Percentiles rank a stretch among this genome's conserved stretches.
phyloP scores from a whole-genome alignment of 345 rosid genomes.

The Dipteronia sinensis region DNA sequence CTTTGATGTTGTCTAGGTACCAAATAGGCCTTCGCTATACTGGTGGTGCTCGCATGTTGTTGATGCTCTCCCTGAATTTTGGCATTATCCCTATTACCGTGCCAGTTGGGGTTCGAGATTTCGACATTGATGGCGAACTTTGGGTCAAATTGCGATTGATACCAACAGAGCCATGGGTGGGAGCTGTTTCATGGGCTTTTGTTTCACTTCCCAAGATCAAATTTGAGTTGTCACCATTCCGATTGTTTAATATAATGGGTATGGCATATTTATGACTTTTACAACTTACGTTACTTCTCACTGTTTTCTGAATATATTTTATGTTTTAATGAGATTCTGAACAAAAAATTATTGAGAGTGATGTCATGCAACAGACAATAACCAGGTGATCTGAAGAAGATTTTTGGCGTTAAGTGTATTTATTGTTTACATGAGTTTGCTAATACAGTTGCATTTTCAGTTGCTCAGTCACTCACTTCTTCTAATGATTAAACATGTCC shows the following conservation, averaged over 20 bases:
- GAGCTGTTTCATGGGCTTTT: conserved; percentile 95
- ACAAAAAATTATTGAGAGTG: background rate
- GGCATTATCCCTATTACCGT: conserved; percentile 78
- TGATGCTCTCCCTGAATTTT: conserved; percentile 85
- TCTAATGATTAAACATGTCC: background rate
- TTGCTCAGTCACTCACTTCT: background rate
- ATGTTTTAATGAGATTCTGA: background rate
- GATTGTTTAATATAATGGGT: conserved; percentile 97
- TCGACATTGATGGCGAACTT: conserved; percentile 98
- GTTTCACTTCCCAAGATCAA: conserved; percentile 97
- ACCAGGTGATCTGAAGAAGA: background rate
- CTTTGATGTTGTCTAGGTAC: conserved; percentile 57
- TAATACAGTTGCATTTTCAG: background rate
- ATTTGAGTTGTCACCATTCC: conserved; percentile 90
- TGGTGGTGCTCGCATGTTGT: conserved; percentile 93
- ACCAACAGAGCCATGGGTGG: conserved; percentile 91
- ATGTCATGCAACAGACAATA: background rate
- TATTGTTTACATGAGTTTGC: background rate
- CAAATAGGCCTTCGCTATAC: conserved; percentile 97
- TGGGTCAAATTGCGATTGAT: conserved; percentile 96
- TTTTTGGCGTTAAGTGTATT: background rate
- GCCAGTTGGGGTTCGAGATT: conserved; percentile 93
- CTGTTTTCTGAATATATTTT: conserved; percentile 1
- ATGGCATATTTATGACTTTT: conserved; percentile 28
- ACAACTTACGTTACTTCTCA: conserved; percentile 10